Evolutionary conservation across 2,329 filamentous ascomycete genomes (phyloP).

Genomic region (Curvularia lunata): DNA sequence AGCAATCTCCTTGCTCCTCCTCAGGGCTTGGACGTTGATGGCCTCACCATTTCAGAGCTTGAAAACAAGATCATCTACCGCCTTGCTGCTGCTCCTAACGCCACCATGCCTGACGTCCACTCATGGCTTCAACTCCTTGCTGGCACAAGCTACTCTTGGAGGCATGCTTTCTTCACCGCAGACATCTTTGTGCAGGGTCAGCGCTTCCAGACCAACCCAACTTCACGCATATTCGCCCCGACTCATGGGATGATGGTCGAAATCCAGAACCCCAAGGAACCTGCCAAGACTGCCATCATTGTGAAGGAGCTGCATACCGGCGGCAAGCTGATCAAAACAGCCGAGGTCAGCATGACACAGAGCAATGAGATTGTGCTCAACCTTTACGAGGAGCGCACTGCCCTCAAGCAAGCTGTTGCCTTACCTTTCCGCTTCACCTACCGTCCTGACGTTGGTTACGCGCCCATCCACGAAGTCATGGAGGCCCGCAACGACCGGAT

Average conservation of each 20-base stretch:
- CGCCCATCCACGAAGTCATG: slow-evolving; percentile 98
- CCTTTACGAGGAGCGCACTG: slow-evolving; percentile 92
- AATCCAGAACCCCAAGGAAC: slow-evolving; percentile 80
- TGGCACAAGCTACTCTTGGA: slow-evolving; percentile 86
- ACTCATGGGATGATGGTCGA: slow-evolving; percentile 87
- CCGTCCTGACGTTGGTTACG: slow-evolving; percentile 93
- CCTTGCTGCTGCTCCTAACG: slow-evolving; percentile 75
- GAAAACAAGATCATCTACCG: slow-evolving; percentile 82
- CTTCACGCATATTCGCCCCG: slow-evolving; percentile 88
- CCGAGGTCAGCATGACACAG: slow-evolving; percentile 78
- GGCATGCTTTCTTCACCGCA: slow-evolving; percentile 90
- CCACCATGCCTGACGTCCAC: slow-evolving; percentile 77
- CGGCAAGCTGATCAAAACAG: slow-evolving; percentile 85
- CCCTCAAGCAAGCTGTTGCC: slow-evolving; percentile 79
- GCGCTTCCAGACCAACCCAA: slow-evolving; percentile 96
- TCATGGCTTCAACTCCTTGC: slow-evolving; percentile 89
- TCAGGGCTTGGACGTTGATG: slow-evolving; percentile 74
- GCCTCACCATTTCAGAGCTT: slow-evolving; percentile 82
- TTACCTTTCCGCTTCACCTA: slow-evolving; percentile 90
- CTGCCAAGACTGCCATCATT: slow-evolving; percentile 80
- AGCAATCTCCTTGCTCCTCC: slow-evolving; percentile 78
- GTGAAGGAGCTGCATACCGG: slow-evolving; percentile 87
- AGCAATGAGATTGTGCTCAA: slow-evolving; percentile 84
- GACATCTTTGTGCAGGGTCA: slow-evolving; percentile 95
- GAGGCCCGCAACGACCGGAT: slow-evolving; percentile 93